Conservation (phyloP, 208 protist genomes). For the Leishmania turanica region DNA sequence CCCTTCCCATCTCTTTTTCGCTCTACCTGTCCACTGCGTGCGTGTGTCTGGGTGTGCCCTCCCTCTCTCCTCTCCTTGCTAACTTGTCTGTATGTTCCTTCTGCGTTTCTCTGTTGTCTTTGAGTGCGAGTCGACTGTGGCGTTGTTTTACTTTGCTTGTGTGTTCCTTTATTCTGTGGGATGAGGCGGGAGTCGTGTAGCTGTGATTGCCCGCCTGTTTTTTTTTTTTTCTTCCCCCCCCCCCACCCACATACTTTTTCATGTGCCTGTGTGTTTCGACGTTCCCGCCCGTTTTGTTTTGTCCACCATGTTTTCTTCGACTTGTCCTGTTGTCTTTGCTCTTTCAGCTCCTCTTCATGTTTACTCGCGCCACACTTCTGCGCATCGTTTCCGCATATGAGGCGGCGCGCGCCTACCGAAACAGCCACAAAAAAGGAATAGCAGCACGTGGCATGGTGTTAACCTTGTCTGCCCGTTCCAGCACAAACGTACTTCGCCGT, state of each 20-base stretch:
- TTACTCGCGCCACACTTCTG: neutral
- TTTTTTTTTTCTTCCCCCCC: neutral
- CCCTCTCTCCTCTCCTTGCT: neutral
- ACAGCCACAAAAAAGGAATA: neutral
- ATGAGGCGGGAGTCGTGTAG: neutral
- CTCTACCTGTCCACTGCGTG: neutral
- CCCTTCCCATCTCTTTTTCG: neutral
- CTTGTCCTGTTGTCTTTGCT: neutral
- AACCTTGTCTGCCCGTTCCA: neutral
- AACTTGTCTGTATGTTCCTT: neutral
- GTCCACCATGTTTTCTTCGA: neutral
- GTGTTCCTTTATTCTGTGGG: neutral
- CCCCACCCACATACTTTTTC: too few species aligned
- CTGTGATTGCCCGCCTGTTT: neutral
- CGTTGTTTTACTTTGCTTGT: neutral
- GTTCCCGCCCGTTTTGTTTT: neutral
- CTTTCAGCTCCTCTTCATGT: neutral
- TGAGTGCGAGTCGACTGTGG: neutral
- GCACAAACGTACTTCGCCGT: neutral
- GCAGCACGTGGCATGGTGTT: neutral
- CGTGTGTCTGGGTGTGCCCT: neutral
- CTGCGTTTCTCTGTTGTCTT: neutral
- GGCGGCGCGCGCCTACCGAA: neutral
- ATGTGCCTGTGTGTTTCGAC: neutral
- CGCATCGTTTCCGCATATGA: neutral